Percentiles rank a stretch among this genome's conserved stretches.
These are phyloP conservation scores for Colletotrichum sp. DNA, from an alignment of 2,329 filamentous ascomycete species.

Conservation along the genomic window DNA sequence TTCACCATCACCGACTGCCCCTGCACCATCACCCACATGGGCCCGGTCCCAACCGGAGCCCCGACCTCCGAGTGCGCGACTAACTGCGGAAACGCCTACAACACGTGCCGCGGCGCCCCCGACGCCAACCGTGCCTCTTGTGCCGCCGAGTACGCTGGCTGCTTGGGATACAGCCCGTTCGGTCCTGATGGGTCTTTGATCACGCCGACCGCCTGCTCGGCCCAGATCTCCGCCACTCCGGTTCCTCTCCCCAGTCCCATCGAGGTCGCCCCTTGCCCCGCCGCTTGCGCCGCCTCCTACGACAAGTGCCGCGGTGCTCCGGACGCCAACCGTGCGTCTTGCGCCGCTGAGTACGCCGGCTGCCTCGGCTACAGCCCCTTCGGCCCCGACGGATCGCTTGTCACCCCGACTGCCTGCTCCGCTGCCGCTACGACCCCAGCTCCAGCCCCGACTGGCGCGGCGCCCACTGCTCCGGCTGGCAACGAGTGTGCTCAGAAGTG, in stretches of 20 bases:
- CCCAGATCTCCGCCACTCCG: neutral
- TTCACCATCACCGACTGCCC: constrained; percentile 62
- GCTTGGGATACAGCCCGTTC: neutral
- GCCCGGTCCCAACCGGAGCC: neutral
- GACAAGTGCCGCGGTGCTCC: neutral
- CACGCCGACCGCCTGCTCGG: neutral
- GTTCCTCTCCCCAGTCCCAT: neutral
- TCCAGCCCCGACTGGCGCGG: neutral
- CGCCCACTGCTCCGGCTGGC: neutral
- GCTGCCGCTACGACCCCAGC: neutral
- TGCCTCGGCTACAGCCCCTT: neutral
- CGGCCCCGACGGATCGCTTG: neutral
- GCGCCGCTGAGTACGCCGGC: neutral
- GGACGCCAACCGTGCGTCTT: neutral
- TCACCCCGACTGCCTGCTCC: neutral
- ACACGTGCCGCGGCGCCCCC: neutral
- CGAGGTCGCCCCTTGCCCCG: neutral
- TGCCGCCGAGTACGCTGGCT: neutral
- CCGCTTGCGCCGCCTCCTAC: neutral
- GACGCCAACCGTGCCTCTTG: neutral
- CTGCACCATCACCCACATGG: constrained; percentile 40
- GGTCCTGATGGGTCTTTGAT: neutral
- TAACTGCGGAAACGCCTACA: neutral
- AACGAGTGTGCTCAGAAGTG: neutral
- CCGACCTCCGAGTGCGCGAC: neutral